These are phyloP conservation scores for Pseudozyma thailandica DNA, from an alignment of 1,284 basidiomycete species.

Conservation along the genomic window DNA sequence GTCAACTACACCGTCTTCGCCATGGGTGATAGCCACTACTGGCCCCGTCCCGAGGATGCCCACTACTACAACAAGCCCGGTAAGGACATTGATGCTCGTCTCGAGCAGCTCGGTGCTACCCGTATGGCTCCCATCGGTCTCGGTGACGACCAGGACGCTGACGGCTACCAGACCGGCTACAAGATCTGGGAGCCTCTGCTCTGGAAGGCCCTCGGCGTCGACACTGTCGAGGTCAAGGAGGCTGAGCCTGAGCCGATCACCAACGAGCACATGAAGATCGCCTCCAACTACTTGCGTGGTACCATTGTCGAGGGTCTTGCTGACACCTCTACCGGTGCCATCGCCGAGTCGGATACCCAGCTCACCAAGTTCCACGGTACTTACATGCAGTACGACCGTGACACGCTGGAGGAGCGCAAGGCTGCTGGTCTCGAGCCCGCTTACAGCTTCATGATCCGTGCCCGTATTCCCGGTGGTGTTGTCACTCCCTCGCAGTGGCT, in stretches of 20 bases:
- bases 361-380: constrained; percentile 97
- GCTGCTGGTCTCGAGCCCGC: constrained; percentile 93
- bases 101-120: constrained; percentile 61
- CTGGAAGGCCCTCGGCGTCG: constrained; percentile 95
- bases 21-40: constrained; percentile 99
- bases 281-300: constrained; percentile 90
- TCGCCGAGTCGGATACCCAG: constrained; percentile 89
- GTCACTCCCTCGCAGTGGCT: constrained; percentile 93
- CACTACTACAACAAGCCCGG: constrained; percentile 98
- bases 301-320: constrained; percentile 90
- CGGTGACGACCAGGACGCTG: constrained; percentile 97
- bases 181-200: constrained; percentile 90
- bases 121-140: constrained; percentile 73
- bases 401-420: constrained; percentile 95
- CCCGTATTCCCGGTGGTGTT: constrained; percentile 93
- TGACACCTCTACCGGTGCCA: constrained; percentile 86
- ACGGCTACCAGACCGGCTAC: constrained; percentile 95
- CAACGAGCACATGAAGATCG: constrained; percentile 99
- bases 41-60: constrained; percentile 94
- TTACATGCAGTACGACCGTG: constrained; percentile 82
- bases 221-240: constrained; percentile 86
- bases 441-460: constrained; percentile 98
- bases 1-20: constrained; percentile 78
- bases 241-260: constrained; percentile 96
- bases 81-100: constrained; percentile 84